These are phyloP conservation scores for Xylogone sp. DNA, from an alignment of 2,329 filamentous ascomycete genomes.

Conservation along the genomic window DNA sequence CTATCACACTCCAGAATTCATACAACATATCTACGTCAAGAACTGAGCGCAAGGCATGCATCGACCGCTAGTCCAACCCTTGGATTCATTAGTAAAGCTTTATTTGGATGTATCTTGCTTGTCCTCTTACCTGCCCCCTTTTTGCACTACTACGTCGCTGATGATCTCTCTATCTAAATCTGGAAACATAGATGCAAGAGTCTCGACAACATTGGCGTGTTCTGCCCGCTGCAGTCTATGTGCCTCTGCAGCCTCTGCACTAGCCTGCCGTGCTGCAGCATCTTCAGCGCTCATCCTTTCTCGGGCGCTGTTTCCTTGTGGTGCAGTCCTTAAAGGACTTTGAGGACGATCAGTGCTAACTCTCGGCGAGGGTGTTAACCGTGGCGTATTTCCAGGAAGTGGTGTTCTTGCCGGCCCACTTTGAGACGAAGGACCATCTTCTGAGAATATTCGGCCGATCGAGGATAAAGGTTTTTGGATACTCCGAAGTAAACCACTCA, in stretches of 20 bases:
- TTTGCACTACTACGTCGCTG: slow-evolving; percentile 92
- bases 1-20: background rate
- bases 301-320: slow-evolving; percentile 12
- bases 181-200: slow-evolving; percentile 93
- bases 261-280: slow-evolving; percentile 84
- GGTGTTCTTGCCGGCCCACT: slow-evolving; percentile 38
- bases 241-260: slow-evolving; percentile 84
- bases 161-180: slow-evolving; percentile 92
- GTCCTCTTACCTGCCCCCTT: slow-evolving; percentile 77
- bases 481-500: slow-evolving; percentile 79
- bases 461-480: slow-evolving; percentile 89
- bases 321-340: slow-evolving; percentile 15
- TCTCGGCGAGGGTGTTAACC: slow-evolving; percentile 24
- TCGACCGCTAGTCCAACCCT: slow-evolving; percentile 84
- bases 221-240: slow-evolving; percentile 78
- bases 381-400: slow-evolving; percentile 38
- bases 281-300: slow-evolving; percentile 68
- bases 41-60: slow-evolving; percentile 68
- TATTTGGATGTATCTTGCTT: background rate
- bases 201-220: slow-evolving; percentile 89
- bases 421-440: slow-evolving; percentile 41
- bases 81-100: slow-evolving; percentile 20
- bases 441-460: slow-evolving; percentile 93
- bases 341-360: slow-evolving; percentile 19
- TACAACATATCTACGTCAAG: slow-evolving; percentile 9